A percentile compares a stretch with the other conserved stretches of the same genome.
phyloP scores from a whole-genome alignment of 2,329 filamentous ascomycete genomes.

The Fusarium buxicola region DNA sequence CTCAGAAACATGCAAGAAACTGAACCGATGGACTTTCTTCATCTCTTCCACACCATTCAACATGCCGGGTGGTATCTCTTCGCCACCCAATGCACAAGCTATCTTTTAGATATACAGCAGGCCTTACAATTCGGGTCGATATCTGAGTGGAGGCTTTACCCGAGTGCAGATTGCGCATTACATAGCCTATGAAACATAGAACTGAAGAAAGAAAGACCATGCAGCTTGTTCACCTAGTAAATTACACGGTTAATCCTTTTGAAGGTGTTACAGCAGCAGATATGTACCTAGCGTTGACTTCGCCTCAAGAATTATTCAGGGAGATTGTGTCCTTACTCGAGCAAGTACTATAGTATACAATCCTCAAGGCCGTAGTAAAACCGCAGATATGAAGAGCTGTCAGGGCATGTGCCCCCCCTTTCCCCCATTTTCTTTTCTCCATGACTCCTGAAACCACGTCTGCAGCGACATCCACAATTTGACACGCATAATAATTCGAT shows the following conservation, averaged over 20 bases:
- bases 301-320: too few species aligned
- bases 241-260: background rate
- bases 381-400: too few species aligned
- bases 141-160: too few species aligned
- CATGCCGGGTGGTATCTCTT: conserved; percentile 27
- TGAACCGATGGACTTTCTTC: conserved; percentile 62
- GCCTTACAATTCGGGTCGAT: background rate
- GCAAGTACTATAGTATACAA: too few species aligned
- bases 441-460: too few species aligned
- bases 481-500: background rate
- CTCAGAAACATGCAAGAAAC: conserved; percentile 63
- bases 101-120: conserved; percentile 20
- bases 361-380: too few species aligned
- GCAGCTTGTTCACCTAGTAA: background rate
- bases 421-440: background rate
- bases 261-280: background rate
- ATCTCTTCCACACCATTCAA: conserved; percentile 61
- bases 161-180: background rate
- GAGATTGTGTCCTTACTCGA: too few species aligned
- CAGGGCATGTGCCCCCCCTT: too few species aligned
- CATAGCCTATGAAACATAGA: background rate
- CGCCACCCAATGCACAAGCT: conserved; percentile 29
- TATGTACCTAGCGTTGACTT: too few species aligned
- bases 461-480: too few species aligned
- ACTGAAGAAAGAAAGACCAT: background rate